phyloP scores from a whole-genome alignment of 1,284 basidiomycete species.

The Bondarzewia mesenterica region DNA sequence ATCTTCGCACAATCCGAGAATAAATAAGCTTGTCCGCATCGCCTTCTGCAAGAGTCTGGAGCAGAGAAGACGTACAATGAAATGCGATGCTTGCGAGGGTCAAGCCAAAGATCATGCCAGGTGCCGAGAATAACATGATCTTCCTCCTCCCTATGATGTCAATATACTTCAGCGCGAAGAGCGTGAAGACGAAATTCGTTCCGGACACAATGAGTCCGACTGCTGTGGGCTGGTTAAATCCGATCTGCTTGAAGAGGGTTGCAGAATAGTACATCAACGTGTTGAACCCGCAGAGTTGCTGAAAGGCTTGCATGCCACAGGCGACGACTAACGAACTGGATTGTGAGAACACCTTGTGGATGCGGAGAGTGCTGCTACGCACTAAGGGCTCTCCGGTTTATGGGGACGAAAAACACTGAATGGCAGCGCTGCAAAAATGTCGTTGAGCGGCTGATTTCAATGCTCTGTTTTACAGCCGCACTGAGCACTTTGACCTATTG shows the following conservation, averaged over 20 bases:
- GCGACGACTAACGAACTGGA: constrained; percentile 44
- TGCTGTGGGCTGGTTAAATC: constrained; percentile 74
- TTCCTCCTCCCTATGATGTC: constrained; percentile 71
- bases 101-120: constrained; percentile 71
- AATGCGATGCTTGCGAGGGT: constrained; percentile 69
- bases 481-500: constrained; percentile 47
- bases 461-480: constrained; percentile 56
- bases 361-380: constrained; percentile 26
- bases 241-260: constrained; percentile 73
- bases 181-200: constrained; percentile 78
- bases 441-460: constrained; percentile 53
- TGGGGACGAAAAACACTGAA: constrained; percentile 47
- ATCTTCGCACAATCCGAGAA: constrained; percentile 38
- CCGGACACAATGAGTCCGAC: constrained; percentile 73
- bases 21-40: constrained; percentile 1
- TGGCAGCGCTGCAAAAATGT: constrained; percentile 49
- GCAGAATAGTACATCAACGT: constrained; percentile 30
- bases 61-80: constrained; percentile 42
- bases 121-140: constrained; percentile 73
- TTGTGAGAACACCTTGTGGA: too few relatives aligned
- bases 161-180: constrained; percentile 76
- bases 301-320: constrained; percentile 75
- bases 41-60: not conserved
- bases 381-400: constrained; percentile 69
- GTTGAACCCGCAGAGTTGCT: constrained; percentile 72